These are phyloP conservation scores for Colletotrichum cordylinicola DNA, from an alignment of 2,329 filamentous ascomycete genomes.

Conservation along the genomic window DNA sequence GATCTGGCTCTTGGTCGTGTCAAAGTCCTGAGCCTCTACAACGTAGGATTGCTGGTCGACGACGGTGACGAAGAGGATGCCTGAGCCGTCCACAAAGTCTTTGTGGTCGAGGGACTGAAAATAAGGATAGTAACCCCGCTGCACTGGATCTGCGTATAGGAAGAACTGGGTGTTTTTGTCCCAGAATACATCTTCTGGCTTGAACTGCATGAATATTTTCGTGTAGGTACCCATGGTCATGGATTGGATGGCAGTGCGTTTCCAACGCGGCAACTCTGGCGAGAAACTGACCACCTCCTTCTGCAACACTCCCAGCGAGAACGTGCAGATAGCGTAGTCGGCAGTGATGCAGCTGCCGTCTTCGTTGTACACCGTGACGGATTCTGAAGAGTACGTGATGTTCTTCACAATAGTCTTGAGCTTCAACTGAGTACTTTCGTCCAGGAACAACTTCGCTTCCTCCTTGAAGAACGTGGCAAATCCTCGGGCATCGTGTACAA, in stretches of 20 bases:
- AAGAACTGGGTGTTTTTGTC: conserved; percentile 46
- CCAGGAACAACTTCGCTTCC: conserved; percentile 63
- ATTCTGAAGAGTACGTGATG: conserved; percentile 56
- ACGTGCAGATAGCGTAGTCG: conserved; percentile 69
- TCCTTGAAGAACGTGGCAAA: conserved; percentile 63
- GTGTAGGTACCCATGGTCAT: conserved; percentile 77
- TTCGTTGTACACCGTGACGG: conserved; percentile 57
- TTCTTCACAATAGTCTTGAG: conserved; percentile 63
- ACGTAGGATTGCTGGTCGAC: conserved; percentile 61
- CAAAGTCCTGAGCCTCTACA: conserved; percentile 64
- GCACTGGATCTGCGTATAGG: conserved; percentile 47
- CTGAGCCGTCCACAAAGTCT: conserved; percentile 65
- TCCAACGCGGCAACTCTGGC: conserved; percentile 68
- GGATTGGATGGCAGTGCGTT: conserved; percentile 65
- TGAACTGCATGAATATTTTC: conserved; percentile 75
- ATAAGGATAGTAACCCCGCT: conserved; percentile 55
- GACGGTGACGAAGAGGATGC: conserved; percentile 71
- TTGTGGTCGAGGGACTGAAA: conserved; percentile 67
- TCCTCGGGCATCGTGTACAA: conserved; percentile 66
- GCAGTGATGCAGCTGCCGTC: conserved; percentile 64
- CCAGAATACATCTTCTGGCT: conserved; percentile 67
- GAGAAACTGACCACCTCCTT: conserved; percentile 63
- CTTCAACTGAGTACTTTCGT: conserved; percentile 55
- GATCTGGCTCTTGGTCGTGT: conserved; percentile 60
- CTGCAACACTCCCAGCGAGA: conserved; percentile 72